phyloP scores from a whole-genome alignment of 2,329 filamentous ascomycete genomes.

The Colletotrichum siamense region DNA sequence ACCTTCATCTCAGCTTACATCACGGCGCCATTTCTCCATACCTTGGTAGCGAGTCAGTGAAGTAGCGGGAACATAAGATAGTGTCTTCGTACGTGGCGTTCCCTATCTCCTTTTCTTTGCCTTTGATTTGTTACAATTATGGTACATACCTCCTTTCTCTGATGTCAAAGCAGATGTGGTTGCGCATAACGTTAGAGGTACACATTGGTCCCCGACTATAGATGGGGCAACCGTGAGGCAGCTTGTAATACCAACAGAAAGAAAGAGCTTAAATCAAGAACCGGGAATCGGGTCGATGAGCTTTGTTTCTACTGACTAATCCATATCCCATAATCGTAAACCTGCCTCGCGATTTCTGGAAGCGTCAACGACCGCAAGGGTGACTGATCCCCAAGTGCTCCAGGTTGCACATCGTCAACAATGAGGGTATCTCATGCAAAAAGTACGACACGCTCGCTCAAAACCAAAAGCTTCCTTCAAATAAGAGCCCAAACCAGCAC shows the following conservation, averaged over 20 bases:
- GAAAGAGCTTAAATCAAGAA: background rate
- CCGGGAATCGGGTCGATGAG: background rate
- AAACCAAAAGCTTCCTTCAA: background rate
- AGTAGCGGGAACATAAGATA: too few relatives aligned
- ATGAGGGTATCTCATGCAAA: background rate
- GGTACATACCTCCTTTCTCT: background rate
- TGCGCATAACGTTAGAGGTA: rapidly evolving
- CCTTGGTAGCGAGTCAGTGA: too few relatives aligned
- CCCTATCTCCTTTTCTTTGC: background rate
- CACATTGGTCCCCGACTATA: background rate
- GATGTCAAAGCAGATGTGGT: background rate
- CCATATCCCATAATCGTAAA: background rate
- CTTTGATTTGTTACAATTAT: background rate
- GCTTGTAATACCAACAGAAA: background rate
- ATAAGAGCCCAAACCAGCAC: background rate
- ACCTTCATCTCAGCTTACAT: too few relatives aligned
- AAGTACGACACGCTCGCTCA: background rate
- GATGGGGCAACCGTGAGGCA: background rate
- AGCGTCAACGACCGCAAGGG: background rate
- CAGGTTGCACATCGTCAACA: background rate
- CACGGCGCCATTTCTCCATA: too few relatives aligned
- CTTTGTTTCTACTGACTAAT: background rate
- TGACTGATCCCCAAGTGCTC: background rate
- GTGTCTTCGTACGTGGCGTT: too few relatives aligned
- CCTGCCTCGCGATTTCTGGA: background rate